Base-by-base conservation (phyloP, 345 rosid genomes). In the Linum trigynum region DNA sequence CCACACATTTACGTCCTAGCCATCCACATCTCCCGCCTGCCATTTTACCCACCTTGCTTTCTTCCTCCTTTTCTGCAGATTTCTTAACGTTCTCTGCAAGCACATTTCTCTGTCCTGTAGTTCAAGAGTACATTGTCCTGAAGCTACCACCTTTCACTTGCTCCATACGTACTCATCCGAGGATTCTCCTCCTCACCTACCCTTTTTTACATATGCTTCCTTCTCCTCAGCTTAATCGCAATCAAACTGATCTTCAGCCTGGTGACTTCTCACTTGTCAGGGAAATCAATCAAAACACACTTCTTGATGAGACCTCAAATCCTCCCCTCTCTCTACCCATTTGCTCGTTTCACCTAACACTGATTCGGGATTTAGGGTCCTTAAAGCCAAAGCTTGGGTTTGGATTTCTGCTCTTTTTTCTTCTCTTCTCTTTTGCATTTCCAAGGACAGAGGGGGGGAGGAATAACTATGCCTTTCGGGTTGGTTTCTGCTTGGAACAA, bases 401-500 rank as follows among this genome's bases (percentile, higher is more conserved):
- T 5, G 60, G 55, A 58, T 38, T 66, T 56, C 48, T 43, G n/a
- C 32, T 23, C 32, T 23, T 23, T 23, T 23, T 23, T 23, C 32
- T 23, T 23, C 32, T 23, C 32, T 23, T 23, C 1, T 23, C 32
- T 23, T 23, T 23, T 23, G 32, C 32, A 23, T 23, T 55, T 59
- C 50, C 3, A 45, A 53, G 39, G 42, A 12, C 23, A 43, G 68
- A 55, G 45, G 42, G 53, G 53, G 59, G 32, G 3, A 57, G 3
- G 59, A 56, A 8, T 57, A 42, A 16, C 7, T 11, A 92, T 92
- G 97, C 97, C 91, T 57, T 89, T 92, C 65, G 85, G 90, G 51
- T 72, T 92, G 63, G 94, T 92, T 56, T 84, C 97, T 0, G 96
- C 97, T 9, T 92, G 98, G 97, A 87, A 87, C 82, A 92, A 89